phyloP scores from a whole-genome alignment of 2,329 filamentous ascomycete species.

The Colletotrichum paranaense region DNA sequence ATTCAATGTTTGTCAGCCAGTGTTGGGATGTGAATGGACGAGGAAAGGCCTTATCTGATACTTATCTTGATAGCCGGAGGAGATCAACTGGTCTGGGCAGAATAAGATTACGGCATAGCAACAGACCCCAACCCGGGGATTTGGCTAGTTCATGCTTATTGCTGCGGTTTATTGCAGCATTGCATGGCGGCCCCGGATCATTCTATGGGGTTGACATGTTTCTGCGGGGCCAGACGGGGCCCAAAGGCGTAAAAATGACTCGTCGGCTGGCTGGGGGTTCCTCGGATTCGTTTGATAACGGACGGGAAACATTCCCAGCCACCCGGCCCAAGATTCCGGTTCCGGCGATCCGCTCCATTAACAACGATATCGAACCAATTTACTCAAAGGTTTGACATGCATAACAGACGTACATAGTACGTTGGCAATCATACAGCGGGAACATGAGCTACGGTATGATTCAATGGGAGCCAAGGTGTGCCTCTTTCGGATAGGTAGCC shows the following conservation, averaged over 20 bases:
- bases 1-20: neutral
- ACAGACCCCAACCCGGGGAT: slow-evolving; percentile 1
- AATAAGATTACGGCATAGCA: slow-evolving; percentile 10
- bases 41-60: slow-evolving; percentile 7
- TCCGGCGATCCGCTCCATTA: slow-evolving; percentile 23
- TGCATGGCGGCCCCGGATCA: slow-evolving; percentile 1
- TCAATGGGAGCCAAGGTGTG: too few species aligned
- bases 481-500: too few species aligned
- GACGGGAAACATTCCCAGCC: slow-evolving; percentile 20
- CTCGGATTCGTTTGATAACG: slow-evolving; percentile 19
- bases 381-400: slow-evolving; percentile 6
- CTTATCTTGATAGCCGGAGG: slow-evolving; percentile 13
- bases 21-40: too few species aligned
- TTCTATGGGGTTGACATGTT: slow-evolving; percentile 24
- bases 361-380: neutral
- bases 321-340: slow-evolving; percentile 25
- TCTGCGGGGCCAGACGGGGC: slow-evolving; percentile 8
- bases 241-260: slow-evolving; percentile 19
- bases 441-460: neutral
- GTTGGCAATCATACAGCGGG: neutral
- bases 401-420: neutral
- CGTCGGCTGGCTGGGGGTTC: slow-evolving; percentile 10
- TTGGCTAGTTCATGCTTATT: slow-evolving; percentile 2
- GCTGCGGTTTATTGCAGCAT: slow-evolving; percentile 6
- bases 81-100: neutral